These are phyloP conservation scores for Cicer pinnatifidum DNA, from an alignment of 306 rosid genomes.

Conservation along the genomic window DNA sequence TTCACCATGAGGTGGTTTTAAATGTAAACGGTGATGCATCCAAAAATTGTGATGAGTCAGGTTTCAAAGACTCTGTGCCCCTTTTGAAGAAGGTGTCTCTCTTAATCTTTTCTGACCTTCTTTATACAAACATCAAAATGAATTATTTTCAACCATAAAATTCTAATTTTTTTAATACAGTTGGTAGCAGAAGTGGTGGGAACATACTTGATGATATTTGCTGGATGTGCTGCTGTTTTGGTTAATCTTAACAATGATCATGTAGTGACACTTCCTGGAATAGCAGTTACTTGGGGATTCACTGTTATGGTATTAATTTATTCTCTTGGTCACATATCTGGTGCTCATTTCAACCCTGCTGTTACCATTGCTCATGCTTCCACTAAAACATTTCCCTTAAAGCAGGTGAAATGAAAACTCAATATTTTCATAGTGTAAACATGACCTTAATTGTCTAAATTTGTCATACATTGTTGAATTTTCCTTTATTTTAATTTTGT, in stretches of 20 bases:
- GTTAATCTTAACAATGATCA: constrained; percentile 58
- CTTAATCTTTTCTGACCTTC: not conserved
- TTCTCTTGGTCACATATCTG: constrained; percentile 83
- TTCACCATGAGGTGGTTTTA: constrained; percentile 46
- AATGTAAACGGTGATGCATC: constrained; percentile 47
- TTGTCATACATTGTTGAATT: not conserved
- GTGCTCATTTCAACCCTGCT: constrained; percentile 92
- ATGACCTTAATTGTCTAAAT: not conserved
- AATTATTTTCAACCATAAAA: not conserved
- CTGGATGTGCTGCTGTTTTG: constrained; percentile 73
- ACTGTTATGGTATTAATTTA: constrained; percentile 70
- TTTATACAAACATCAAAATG: not conserved
- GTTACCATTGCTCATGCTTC: constrained; percentile 81
- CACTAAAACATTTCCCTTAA: constrained; percentile 63
- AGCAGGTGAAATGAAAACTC: constrained; percentile 50
- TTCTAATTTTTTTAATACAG: constrained; percentile 28
- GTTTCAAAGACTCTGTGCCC: constrained; percentile 42
- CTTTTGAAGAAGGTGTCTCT: constrained; percentile 69
- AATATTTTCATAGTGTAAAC: no score
- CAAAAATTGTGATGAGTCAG: constrained; percentile 7
- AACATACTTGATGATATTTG: constrained; percentile 79
- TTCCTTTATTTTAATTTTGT: not conserved
- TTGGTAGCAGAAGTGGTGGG: constrained; percentile 77
- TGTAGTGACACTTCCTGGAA: constrained; percentile 63
- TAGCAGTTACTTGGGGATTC: constrained; percentile 74